Evolutionary conservation across 805 yeast species (phyloP), one percentile per base, ranked within the genome.

Genomic region (Candida dajiaensis): DNA sequence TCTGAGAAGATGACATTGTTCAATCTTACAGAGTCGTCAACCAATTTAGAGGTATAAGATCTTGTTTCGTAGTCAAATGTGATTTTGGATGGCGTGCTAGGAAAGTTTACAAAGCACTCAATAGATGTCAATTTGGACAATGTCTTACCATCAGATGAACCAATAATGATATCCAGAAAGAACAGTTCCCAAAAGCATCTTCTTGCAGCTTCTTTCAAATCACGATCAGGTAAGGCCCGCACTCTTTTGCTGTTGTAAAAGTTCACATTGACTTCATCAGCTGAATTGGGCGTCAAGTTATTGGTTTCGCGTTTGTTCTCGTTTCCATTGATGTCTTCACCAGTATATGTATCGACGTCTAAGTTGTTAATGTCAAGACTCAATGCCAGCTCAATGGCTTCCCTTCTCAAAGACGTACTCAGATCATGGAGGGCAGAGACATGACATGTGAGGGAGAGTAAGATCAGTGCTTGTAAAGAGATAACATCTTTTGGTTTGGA

Each of bases 171-270:
- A 56, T 76, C 81, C 43, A 76, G 65, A 53, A 74, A 76, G 53
- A 72, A 71, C 6, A 74, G 54, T 46, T 76, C 81, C 81, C 81
- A 76, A 49, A 74, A 69, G 11, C 74, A 66, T 47, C 78, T 63
- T 45, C 81, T 64, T 6, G 71, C 71, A 37, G 65, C 47, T 13
- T 61, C 63, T 21, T 54, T 52, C 8, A 62, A 15, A 12, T 47
- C 41, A 4, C 31, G 33, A 3, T 50, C 59, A 12, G 49, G 46
- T 38, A 60, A 31, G 9, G 35, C 49, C 23, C 63, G 45, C 16
- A 56, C 54, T 44, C 64, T 54, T 23, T 40, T 43, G 0, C 54
- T 58, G 43, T 53, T 58, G 40, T 44, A 49, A 41, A 56, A 60
- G 40, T 59, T 59, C 21, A 56, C 50, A 38, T 56, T 58, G 20